Evolutionary conservation across 768 basidiomycete genomes (phyloP).

Genomic region (Gautieria morchelliformis): DNA sequence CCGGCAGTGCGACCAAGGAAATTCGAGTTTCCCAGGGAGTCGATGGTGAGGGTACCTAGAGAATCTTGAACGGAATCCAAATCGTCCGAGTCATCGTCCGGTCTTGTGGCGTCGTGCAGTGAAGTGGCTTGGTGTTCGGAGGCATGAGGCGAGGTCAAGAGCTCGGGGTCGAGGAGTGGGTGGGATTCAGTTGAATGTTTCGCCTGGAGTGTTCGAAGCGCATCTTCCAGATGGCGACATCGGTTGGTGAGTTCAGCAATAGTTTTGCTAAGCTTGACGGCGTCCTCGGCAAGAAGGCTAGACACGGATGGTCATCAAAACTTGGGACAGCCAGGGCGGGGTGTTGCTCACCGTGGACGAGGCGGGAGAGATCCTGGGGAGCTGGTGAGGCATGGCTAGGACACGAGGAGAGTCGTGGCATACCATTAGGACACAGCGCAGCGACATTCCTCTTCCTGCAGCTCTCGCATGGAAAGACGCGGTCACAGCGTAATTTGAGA

Average conservation of each 20-base stretch:
- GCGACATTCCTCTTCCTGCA: conserved; percentile 75
- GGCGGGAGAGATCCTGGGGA: conserved; percentile 32
- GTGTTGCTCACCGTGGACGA: background rate
- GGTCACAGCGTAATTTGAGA: conserved; percentile 66
- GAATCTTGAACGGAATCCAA: conserved; percentile 4
- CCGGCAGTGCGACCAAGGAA: conserved; percentile 55
- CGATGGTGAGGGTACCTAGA: conserved; percentile 49
- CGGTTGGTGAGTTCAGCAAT: conserved; percentile 64
- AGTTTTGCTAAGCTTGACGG: conserved; percentile 64
- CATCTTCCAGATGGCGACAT: conserved; percentile 71
- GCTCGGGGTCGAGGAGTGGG: conserved; percentile 48
- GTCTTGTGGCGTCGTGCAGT: background rate
- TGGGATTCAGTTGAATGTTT: conserved; percentile 51
- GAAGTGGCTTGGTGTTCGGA: background rate
- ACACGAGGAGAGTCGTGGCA: conserved; percentile 17
- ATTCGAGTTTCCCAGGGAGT: conserved; percentile 40
- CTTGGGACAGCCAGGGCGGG: background rate
- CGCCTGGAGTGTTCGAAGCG: conserved; percentile 48
- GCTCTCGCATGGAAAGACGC: conserved; percentile 66
- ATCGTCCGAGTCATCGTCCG: conserved; percentile 2
- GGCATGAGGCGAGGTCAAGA: background rate
- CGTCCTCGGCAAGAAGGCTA: conserved; percentile 54
- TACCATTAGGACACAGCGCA: conserved; percentile 74
- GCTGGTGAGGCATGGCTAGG: conserved; percentile 23
- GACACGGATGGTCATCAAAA: conserved; percentile 36